phyloP scores from a whole-genome alignment of 1,284 basidiomycete genomes.

The Pyrrhoderma noxium region DNA sequence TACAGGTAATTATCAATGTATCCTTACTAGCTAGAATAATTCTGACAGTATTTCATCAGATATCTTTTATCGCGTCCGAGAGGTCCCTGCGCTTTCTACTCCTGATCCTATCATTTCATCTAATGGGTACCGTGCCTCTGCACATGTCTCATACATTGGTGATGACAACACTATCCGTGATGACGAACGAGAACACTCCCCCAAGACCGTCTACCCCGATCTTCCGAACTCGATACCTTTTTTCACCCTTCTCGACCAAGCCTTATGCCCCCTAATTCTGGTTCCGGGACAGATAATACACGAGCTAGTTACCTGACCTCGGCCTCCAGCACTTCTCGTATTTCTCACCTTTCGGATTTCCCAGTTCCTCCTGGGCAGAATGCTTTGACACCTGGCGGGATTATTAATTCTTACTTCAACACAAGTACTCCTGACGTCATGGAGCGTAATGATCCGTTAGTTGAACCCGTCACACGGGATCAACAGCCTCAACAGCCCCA shows the following conservation, averaged over 20 bases:
- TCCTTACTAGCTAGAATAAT: neutral
- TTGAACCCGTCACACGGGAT: neutral
- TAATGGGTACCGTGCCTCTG: conserved; percentile 37
- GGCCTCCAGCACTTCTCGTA: conserved; percentile 49
- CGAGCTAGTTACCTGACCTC: conserved; percentile 64
- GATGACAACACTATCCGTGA: neutral
- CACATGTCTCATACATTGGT: conserved; percentile 25
- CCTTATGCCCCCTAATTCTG: conserved; percentile 33
- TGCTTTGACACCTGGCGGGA: conserved; percentile 27
- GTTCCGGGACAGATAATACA: conserved; percentile 29
- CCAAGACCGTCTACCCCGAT: conserved; percentile 16
- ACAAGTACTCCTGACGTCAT: conserved; percentile 18
- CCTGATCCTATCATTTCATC: conserved; percentile 34
- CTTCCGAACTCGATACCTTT: neutral
- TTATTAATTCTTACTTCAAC: conserved; percentile 41
- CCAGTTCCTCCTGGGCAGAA: conserved; percentile 45
- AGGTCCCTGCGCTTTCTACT: conserved; percentile 45
- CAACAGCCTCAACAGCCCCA: neutral
- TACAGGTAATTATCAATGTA: conserved; percentile 21
- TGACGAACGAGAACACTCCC: conserved; percentile 11
- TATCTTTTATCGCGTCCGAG: conserved; percentile 42
- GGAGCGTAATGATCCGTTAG: conserved; percentile 7
- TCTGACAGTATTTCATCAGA: conserved; percentile 24
- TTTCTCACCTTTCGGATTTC: conserved; percentile 70
- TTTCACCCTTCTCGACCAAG: conserved; percentile 23